Base-by-base conservation (phyloP, 306 rosid genomes). In the Glycine soja region DNA sequence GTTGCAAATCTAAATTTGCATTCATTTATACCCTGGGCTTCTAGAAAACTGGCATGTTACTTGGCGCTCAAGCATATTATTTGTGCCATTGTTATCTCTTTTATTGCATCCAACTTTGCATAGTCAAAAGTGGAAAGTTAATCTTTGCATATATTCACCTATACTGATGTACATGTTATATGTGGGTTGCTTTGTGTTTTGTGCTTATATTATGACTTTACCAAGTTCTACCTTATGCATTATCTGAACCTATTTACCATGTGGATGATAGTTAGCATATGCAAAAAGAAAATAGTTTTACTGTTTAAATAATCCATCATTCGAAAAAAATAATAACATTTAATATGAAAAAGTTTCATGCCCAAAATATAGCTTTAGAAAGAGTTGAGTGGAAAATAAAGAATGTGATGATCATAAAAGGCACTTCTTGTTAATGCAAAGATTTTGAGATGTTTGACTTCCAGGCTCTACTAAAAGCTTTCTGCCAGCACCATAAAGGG, bases 1-100 rank as follows among this genome's bases (percentile, higher is more conserved):
- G 13, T 64, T 51, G 14, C 57, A 10, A 42, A 40, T 16, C 1
- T 42, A 36, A 65, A 14, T 46, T 32, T 72, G 19, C 80, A 45
- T 79, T 68, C n/a, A 15, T 54, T 36, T 64, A 36, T 64, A 34
- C 47, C 3, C 6, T 34, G 1, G 69, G 47, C 46, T 63, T 71
- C 68, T 66, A n/a, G 45, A 30, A 79, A 57, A 56, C 62, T 50
- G 7, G 18, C 56, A 7, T 53, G 48, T 12, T 56, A 36, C n/a
- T 63, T 80, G 54, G n/a, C 57, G 57, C 62, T 42, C 59, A 6
- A 53, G 64, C 65, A 56, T 69, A 70, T 69, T 46, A 30, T 70
- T 70, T 80, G 47, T 59, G 56, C 30, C 7, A 54, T 51, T 14
- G 42, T 15, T 79, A 61, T 57, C 18, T 46, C 3, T 72, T 2